Conservation (phyloP, 176 grass and related monocot genomes). For the Eragrostis nindensis region DNA sequence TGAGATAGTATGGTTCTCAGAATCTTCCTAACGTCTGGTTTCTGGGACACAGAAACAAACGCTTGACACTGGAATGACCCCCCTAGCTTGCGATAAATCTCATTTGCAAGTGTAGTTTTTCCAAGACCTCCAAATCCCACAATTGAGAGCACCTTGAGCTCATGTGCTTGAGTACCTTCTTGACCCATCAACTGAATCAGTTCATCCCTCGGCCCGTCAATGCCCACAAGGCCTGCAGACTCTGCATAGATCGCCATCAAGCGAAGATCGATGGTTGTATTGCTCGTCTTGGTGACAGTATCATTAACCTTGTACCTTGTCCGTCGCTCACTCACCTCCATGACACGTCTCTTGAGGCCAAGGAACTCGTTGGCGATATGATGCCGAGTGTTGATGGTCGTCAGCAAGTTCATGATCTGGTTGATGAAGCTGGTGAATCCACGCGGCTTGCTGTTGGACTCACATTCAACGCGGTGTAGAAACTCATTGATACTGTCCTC, state of each 20-base stretch:
- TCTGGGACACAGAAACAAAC: constrained; percentile 5
- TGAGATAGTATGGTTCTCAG: not conserved
- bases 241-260: not conserved
- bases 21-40: not conserved
- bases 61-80: not conserved
- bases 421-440: constrained; percentile 9
- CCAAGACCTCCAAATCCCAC: not conserved
- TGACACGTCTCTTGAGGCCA: not conserved
- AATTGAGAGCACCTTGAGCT: not conserved
- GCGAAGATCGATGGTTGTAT: not conserved
- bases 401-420: not conserved
- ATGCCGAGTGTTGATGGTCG: not conserved
- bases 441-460: not conserved
- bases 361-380: not conserved
- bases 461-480: not conserved
- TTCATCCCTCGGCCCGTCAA: not conserved
- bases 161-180: not conserved
- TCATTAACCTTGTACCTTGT: constrained; percentile 10
- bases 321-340: constrained; percentile 10
- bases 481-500: constrained; percentile 15
- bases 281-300: not conserved
- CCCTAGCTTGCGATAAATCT: not conserved
- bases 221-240: not conserved
- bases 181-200: not conserved
- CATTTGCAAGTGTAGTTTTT: constrained; percentile 1